Base-by-base conservation (phyloP, 345 rosid species). In the Xanthoceras sorbifolium region DNA sequence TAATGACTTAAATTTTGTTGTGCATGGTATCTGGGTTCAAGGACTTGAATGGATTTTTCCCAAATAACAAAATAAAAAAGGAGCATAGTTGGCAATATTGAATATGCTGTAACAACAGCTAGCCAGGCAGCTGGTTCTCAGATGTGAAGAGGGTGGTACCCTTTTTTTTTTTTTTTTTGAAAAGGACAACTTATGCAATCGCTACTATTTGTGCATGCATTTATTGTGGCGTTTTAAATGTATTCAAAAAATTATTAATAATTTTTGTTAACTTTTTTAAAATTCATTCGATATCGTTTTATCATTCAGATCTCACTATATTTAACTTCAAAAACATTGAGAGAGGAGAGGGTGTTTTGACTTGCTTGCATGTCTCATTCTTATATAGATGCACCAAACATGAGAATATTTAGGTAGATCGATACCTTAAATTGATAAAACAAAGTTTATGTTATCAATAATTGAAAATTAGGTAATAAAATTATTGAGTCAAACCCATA, bases 301-400 rank as follows among this genome's bases (percentile, higher is more conserved):
- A 36, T 36, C 40, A 36, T 36, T 1, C 18, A 9, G 8, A 36
- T 36, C 40, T 36, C 8, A 5, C 40, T 36, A 36, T 0, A 5
- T 36, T 36, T 36, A n/a, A n/a, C n/a, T n/a, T n/a, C n/a, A n/a
- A 36, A 36, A 36, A 36, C 40, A 36, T 36, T 6, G 54, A 48
- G 54, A 48, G 18, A 48, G 14, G 2, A 18, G 10, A 48, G 54
- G 14, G 69, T 57, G 59, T 6, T 28, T 46, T 74, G 55, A 31
- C 66, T 59, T 40, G 42, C 54, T 44, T 65, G 66, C 77, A 74
- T 46, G 78, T 78, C 80, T 77, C 50, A 28, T 44, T 73, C 65
- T 57, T 22, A 26, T 22, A 29, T 57, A 78, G 76, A 60, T 74
- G 38, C 73, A 71, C 76, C 76, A 55, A 23, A 1, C 26, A 4